Evolutionary conservation across 139 green algal genomes (phyloP), one percentile per base, ranked within the genome.

Genomic region (Tetratostichococcus sp.): DNA sequence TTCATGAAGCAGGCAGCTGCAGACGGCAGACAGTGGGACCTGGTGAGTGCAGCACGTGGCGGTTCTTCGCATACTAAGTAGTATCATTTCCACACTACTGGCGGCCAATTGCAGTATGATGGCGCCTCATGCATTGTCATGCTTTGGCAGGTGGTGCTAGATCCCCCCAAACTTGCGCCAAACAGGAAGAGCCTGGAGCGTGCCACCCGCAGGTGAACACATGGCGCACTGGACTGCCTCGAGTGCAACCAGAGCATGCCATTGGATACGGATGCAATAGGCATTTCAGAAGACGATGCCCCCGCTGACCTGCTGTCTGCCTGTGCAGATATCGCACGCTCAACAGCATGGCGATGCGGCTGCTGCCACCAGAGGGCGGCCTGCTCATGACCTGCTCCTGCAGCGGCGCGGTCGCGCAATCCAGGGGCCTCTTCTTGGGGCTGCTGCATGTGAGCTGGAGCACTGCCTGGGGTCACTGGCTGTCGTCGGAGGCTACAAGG

Each of bases 371-470:
- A 2, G 14, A 25, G 17, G 93, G 93, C 0, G 94, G 95, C 1
- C 73, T 98, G 35, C 89, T 98, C 21, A 93, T 98, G 84, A 97
- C 92, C 1, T 98, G 94, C 87, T 94, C 86, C 67, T 98, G 94
- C 88, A 91, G 80, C 25, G 93, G 93, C 0, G 93, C 94, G 11
- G 88, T 98, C 79, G 90, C 88, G 17, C 89, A 96, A 72, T n/a
- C 17, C 50, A 87, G 78, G 71, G 83, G 81, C 16, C 59, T 80
- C 30, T 89, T 96, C 32, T 1, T 78, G 34, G 67, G 70, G 1
- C 81, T 91, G 75, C 71, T 94, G 23, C 30, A 78, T 67, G 80
- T 75, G 62, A 74, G 32, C 73, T 79, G 1, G 75, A 74, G 65
- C 39, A 32, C n/a, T n/a, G n/a, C n/a, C n/a, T n/a, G n/a, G n/a